phyloP scores from a whole-genome alignment of 331 rosid genomes.

The Prunus yedoensis region DNA sequence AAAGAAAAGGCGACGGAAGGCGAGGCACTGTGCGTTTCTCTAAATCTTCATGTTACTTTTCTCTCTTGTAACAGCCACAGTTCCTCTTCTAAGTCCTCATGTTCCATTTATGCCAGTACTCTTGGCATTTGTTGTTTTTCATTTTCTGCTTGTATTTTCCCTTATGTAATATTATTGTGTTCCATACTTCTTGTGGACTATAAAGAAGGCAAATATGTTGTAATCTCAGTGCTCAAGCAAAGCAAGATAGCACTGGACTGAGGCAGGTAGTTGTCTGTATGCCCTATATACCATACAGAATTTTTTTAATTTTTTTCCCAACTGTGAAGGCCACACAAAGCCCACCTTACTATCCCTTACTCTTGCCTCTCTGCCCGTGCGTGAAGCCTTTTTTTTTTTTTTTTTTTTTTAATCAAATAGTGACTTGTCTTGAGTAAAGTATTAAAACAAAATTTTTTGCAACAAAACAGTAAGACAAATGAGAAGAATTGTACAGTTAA shows the following conservation, averaged over 20 bases:
- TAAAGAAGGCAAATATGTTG: conserved; percentile 19
- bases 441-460: too few relatives aligned
- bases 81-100: neutral
- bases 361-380: too few relatives aligned
- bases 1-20: conserved; percentile 74
- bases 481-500: too few relatives aligned
- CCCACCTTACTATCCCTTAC: too few relatives aligned
- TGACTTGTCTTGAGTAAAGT: too few relatives aligned
- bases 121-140: conserved; percentile 30
- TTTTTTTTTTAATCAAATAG: too few relatives aligned
- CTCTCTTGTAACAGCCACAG: conserved; percentile 14
- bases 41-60: conserved; percentile 34
- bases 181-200: conserved; percentile 31
- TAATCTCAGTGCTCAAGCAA: conserved; percentile 11
- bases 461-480: too few relatives aligned
- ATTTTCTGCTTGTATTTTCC: conserved; percentile 10
- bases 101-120: conserved; percentile 20
- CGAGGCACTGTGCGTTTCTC: conserved; percentile 58
- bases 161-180: conserved; percentile 12
- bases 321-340: too few relatives aligned
- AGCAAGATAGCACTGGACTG: neutral
- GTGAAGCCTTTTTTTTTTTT: too few relatives aligned
- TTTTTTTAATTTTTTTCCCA: too few relatives aligned
- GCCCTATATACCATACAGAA: too few relatives aligned
- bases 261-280: too few relatives aligned